A percentile compares a stretch with the other conserved stretches of the same genome.
phyloP scores from a whole-genome alignment of 495 filamentous ascomycete genomes.

The Hyaloscypha hepaticicola region DNA sequence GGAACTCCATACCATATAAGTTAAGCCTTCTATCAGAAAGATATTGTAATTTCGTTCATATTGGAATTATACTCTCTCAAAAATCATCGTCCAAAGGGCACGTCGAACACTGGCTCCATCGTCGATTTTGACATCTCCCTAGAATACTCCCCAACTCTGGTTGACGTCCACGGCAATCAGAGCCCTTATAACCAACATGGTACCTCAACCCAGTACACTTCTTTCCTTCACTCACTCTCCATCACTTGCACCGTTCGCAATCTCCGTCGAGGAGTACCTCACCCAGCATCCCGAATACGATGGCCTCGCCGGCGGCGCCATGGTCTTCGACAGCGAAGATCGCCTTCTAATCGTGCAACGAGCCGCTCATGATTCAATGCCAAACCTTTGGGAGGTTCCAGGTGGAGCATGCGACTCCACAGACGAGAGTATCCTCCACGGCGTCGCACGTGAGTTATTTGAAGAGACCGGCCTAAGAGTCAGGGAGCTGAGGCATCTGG shows the following conservation, averaged over 20 bases:
- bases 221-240: conserved; percentile 8
- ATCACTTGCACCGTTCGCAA: neutral
- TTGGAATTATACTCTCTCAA: too few species aligned
- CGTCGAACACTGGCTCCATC: too few species aligned
- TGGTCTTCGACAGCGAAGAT: neutral
- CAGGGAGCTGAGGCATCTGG: conserved; percentile 24
- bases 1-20: too few species aligned
- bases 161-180: neutral
- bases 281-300: neutral
- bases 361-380: conserved; percentile 32
- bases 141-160: neutral
- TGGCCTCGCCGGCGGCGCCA: neutral
- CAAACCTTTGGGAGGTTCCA: conserved; percentile 35
- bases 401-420: conserved; percentile 36
- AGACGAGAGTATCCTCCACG: conserved; percentile 36
- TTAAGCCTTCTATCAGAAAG: too few species aligned
- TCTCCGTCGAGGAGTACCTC: neutral
- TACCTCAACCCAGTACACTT: neutral
- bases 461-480: conserved; percentile 37
- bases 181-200: neutral
- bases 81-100: too few species aligned
- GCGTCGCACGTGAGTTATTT: conserved; percentile 32
- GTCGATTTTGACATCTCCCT: too few species aligned
- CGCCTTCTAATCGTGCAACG: conserved; percentile 35
- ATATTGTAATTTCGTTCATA: too few species aligned